Base-by-base conservation (phyloP, 305 asterid species). In the Withania somnifera region DNA sequence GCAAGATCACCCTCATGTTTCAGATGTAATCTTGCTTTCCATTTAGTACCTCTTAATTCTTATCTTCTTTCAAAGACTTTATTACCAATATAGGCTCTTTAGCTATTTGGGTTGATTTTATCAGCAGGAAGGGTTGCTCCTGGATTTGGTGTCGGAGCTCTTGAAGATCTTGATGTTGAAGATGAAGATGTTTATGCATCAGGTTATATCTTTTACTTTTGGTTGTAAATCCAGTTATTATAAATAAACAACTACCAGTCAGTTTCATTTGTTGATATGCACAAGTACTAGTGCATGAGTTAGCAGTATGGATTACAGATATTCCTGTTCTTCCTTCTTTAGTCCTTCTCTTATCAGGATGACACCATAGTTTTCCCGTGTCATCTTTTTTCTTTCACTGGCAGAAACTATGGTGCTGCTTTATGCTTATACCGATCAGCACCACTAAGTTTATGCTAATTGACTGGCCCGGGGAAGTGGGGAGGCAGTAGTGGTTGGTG, bases 141-240 rank as follows among this genome's bases (percentile, higher is more conserved):
- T 81, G 99, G 99, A 88, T 95, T 95, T 87, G 97, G 99, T 64
- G 90, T 94, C 63, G 99, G 99, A 63, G 99, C 97, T 81, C 98
- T 95, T 67, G 99, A 95, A 90, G 98, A 95, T 64, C 88, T 94
- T 79, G 99, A 93, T 88, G 93, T 87, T 77, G 99, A 95, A 89
- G 99, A 95, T 89, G 98, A 91, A 88, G 99, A 95, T 85, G 92
- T 94, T 53, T 95, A 94, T 87, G 91, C 90, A 84, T 83, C 95
- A 78, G 97, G 99, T 93, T 83, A 89, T 84, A 84, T 69, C 52
- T 50, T 58, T 73, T 73, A 20, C 79, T 42, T 86, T 82, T 47
- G 61, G 40, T 51, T 81, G 36, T 71, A 66, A 45, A 30, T 60
- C 51, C 30, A 60, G 54, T 73, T 84, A 45, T 11, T 61, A 20